Base-by-base conservation (phyloP, 345 rosid genomes). In the Ricinus communis region DNA sequence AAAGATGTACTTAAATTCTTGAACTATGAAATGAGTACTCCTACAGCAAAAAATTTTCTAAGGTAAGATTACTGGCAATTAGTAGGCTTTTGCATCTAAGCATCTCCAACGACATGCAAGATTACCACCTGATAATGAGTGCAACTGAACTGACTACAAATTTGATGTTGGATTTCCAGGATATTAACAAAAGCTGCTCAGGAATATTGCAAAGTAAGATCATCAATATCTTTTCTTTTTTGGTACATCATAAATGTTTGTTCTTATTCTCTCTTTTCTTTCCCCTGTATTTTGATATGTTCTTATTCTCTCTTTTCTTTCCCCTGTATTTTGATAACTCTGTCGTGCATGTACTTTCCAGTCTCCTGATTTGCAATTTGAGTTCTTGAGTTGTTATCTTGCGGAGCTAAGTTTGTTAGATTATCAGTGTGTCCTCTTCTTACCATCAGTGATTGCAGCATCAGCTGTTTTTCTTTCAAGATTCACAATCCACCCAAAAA, bases 391-490 rank as follows among this genome's bases (percentile, higher is more conserved):
- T 27, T 63, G 71, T 40, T 76, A 63, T 65, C 74, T 76, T 14
- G 74, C 71, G 10, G 79, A 76, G 50, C 45, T 70, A 60, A 65
- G 75, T 45, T 66, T 71, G 49, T 21, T 66, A 22, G 79, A 70
- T 8, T 76, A 76, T 47, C 28, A 8, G 9, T 58, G 67, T 60
- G 16, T 76, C 27, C 56, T 30, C 46, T 76, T 70, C 61, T 60
- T 71, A 30, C 75, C 79, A 28, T 76, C 79, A 14, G 11, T 71
- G 0, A 43, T 76, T 49, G 79, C 79, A 58, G 79, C 79, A 19
- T 76, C 79, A 15, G 71, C 68, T 40, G 65, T 76, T 41, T 76
- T 71, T 25, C 46, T 76, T 18, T 36, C 75, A 49, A 71, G 72
- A 59, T 65, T 65, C 62, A 59, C 62, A 1, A 50, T 71, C 47